Conservation (phyloP, 2,329 filamentous ascomycete genomes). For the Cryoendolithus antarcticus region DNA sequence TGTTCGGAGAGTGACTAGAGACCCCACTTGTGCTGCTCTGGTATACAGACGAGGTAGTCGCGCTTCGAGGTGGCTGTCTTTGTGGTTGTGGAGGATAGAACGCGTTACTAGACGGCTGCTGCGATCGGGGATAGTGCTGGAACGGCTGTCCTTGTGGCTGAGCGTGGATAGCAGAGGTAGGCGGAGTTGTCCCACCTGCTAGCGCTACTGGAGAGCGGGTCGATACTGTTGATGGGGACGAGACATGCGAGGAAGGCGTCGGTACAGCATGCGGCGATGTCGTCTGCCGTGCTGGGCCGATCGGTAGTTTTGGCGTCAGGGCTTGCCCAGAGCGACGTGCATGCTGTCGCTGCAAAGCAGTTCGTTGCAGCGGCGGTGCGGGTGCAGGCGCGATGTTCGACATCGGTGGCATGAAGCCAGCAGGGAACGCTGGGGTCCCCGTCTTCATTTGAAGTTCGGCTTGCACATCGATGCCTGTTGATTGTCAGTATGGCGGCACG, state of each 20-base stretch:
- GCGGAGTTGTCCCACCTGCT: conserved; percentile 50
- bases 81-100: conserved; percentile 33
- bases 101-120: conserved; percentile 33
- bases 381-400: conserved; percentile 32
- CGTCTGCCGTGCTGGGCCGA: conserved; percentile 30
- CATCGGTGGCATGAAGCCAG: conserved; percentile 44
- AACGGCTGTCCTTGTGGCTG: conserved; percentile 37
- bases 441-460: conserved; percentile 89
- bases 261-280: conserved; percentile 65
- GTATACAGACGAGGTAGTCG: conserved; percentile 8
- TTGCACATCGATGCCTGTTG: conserved; percentile 84
- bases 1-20: conserved; percentile 13
- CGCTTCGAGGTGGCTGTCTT: conserved; percentile 4
- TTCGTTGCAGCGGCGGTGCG: conserved; percentile 55
- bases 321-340: conserved; percentile 22
- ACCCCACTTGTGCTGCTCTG: conserved; percentile 22
- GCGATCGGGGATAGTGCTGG: conserved; percentile 25
- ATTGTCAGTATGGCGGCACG: conserved; percentile 7
- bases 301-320: conserved; percentile 24
- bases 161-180: conserved; percentile 41
- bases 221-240: conserved; percentile 47
- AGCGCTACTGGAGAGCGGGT: conserved; percentile 51
- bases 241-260: conserved; percentile 67
- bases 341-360: conserved; percentile 64
- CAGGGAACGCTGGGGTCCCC: conserved; percentile 67